Evolutionary conservation across 352 stramenopile genomes (phyloP).

Genomic region (Phytophthora pini): DNA sequence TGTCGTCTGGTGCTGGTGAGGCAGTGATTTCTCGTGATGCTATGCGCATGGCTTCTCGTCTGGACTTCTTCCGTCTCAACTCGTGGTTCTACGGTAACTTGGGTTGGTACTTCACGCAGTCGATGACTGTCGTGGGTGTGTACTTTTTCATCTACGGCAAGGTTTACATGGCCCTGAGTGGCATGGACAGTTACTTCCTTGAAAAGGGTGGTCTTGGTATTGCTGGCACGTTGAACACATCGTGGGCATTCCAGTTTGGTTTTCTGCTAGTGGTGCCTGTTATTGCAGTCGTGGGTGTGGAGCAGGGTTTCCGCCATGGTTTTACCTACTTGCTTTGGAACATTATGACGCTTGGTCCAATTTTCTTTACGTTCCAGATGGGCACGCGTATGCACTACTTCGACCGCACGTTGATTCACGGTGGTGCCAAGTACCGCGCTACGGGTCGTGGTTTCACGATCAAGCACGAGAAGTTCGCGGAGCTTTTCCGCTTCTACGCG

Average conservation of each 20-base stretch:
- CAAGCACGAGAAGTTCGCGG: slow-evolving; percentile 98
- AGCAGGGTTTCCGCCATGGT: slow-evolving; percentile 95
- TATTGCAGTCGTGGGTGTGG: slow-evolving; percentile 97
- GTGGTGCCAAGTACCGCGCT: slow-evolving; percentile 97
- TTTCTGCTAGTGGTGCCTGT: slow-evolving; percentile 97
- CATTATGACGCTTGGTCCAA: slow-evolving; percentile 96
- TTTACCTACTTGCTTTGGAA: slow-evolving; percentile 95
- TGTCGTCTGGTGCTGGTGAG: slow-evolving; percentile 96
- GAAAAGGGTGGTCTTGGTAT: slow-evolving; percentile 93
- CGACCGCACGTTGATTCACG: slow-evolving; percentile 97
- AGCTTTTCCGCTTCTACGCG: slow-evolving; percentile 98
- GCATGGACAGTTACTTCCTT: slow-evolving; percentile 92
- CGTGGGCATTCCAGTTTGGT: slow-evolving; percentile 95
- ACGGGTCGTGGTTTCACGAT: slow-evolving; percentile 99
- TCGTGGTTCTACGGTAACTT: slow-evolving; percentile 99
- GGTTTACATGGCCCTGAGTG: slow-evolving; percentile 94
- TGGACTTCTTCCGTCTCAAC: slow-evolving; percentile 98
- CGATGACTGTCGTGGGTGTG: slow-evolving; percentile 97
- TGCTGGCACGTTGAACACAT: slow-evolving; percentile 95
- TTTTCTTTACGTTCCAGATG: slow-evolving; percentile 99
- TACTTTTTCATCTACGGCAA: slow-evolving; percentile 99
- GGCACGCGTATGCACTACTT: slow-evolving; percentile 99
- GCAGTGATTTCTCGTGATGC: slow-evolving; percentile 97
- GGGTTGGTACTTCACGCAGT: slow-evolving; percentile 98
- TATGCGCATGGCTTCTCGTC: slow-evolving; percentile 93